These are phyloP conservation scores for Salix udensis DNA, from an alignment of 345 rosid genomes.

Conservation along the genomic window DNA sequence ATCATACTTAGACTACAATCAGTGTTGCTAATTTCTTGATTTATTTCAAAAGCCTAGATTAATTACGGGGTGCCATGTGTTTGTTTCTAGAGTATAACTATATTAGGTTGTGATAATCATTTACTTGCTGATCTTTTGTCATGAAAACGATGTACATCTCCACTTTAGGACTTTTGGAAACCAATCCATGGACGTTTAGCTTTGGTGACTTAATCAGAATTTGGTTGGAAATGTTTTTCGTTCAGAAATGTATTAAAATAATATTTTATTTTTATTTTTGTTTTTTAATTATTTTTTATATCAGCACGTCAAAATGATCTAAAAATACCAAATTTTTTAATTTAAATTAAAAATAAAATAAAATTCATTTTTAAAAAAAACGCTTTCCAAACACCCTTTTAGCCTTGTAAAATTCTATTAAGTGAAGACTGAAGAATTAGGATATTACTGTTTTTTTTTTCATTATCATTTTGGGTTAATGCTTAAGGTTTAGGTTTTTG, in stretches of 20 bases:
- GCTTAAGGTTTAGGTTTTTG: too few relatives aligned
- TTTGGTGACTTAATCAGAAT: too few relatives aligned
- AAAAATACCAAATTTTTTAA: too few relatives aligned
- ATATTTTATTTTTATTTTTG: too few relatives aligned
- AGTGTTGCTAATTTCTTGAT: not conserved
- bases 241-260: too few relatives aligned
- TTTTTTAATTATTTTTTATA: too few relatives aligned
- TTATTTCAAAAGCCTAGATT: not conserved
- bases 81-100: not conserved
- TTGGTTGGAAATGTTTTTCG: too few relatives aligned
- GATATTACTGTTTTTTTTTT: not conserved
- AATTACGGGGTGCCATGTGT: not conserved
- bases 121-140: not conserved
- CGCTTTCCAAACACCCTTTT: not conserved
- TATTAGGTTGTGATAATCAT: not conserved
- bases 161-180: not conserved
- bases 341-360: too few relatives aligned
- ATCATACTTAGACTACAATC: not conserved
- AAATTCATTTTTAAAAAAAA: too few relatives aligned
- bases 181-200: not conserved
- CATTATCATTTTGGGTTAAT: too few relatives aligned
- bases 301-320: too few relatives aligned
- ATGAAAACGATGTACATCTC: not conserved
- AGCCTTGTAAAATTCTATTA: not conserved
- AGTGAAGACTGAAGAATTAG: not conserved